Base-by-base conservation (phyloP, 306 rosid species). In the Dalbergia oliveri region DNA sequence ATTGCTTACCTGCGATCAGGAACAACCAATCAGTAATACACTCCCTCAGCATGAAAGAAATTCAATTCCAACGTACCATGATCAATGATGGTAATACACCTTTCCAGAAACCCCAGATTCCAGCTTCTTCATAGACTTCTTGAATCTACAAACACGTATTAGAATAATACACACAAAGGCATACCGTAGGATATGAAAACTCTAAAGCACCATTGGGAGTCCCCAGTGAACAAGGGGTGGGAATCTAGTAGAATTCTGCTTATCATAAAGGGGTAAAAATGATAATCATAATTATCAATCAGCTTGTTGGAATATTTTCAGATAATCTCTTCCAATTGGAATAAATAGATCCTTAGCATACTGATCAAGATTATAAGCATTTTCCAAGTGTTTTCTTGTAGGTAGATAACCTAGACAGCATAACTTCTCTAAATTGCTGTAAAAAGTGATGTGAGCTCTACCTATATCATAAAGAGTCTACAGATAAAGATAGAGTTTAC, bases 31-130 rank as follows among this genome's bases (percentile, higher is more conserved):
- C 84, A 90, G 79, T 76, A 26, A 26, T 60, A 75, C 23, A 69
- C 66, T 77, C 80, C 81, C 45, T 68, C 39, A 44, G 34, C 53
- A 70, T 39, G 76, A 65, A 54, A 49, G 53, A 86, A 63, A 84
- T 72, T 81, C 78, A 59, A 73, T 81, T 78, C 75, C 69, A 66
- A 83, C 97, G 23, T 91, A 95, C 99, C 99, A 95, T 95, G 89
- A 93, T 86, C 86, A 91, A 77, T 35, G 98, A 87, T 37, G 99
- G 99, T 78, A 88, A 81, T 73, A 95, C 92, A 69, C 99, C 99
- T 80, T 89, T 95, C 99, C 98, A 95, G 89, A 95, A 93, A 86
- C 99, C 92, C 59, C 65, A 49, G 79, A 91, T 59, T 84, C 99
- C 97, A 82, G 93, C 92, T 83, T 93, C 99, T 49, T 67, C 89